Conservation (phyloP, 169 alveolate genomes). For the Besnoitia besnoiti region DNA sequence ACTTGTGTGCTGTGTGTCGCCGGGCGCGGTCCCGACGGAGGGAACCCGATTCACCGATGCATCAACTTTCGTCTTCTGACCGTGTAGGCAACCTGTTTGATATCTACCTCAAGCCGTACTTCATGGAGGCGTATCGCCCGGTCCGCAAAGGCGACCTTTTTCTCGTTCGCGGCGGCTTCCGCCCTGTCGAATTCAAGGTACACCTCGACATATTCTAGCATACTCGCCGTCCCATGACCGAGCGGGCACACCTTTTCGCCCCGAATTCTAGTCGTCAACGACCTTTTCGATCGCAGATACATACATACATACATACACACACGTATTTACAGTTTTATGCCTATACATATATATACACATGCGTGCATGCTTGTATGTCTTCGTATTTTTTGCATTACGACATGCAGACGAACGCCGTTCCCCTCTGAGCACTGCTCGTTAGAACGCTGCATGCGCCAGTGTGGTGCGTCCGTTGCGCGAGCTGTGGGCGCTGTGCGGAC, state of each 20-base stretch:
- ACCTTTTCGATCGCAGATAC: neutral
- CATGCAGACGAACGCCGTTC: too few relatives aligned
- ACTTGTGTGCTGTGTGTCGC: neutral
- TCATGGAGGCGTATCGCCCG: constrained; percentile 99
- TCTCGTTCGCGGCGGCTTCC: constrained; percentile 99
- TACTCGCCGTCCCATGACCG: neutral
- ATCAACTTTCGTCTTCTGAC: neutral
- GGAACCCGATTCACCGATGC: neutral
- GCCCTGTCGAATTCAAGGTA: constrained; percentile 98
- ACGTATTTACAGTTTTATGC: neutral
- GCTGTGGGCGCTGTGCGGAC: neutral
- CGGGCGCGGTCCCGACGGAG: too few relatives aligned
- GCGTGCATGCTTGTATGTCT: neutral
- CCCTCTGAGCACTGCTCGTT: too few relatives aligned
- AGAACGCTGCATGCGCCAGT: too few relatives aligned
- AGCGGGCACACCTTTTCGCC: neutral
- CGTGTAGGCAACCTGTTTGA: constrained; percentile 94
- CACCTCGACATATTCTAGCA: neutral
- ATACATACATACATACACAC: neutral
- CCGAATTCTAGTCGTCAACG: neutral
- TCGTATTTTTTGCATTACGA: too few relatives aligned
- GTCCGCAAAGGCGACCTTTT: constrained; percentile 98
- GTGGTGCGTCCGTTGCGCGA: too few relatives aligned
- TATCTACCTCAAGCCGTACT: constrained; percentile 98
- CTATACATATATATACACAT: neutral